These are phyloP conservation scores for Aureobasidium sp. DNA, from an alignment of 2,329 filamentous ascomycete genomes.

Conservation along the genomic window DNA sequence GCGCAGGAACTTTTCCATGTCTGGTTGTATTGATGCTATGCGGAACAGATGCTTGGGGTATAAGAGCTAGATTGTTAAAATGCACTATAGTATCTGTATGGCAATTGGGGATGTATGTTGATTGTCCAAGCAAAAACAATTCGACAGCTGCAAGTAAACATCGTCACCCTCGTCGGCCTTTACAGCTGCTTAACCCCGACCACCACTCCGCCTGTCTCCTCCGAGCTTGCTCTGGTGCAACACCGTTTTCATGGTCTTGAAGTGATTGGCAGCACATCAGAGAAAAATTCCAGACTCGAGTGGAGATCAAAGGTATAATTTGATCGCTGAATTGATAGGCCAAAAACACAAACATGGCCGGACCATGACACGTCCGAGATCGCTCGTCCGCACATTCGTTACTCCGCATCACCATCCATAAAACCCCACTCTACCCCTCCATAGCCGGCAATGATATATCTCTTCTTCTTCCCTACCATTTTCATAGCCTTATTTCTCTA, in stretches of 20 bases:
- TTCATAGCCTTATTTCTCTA: not conserved
- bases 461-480: not conserved
- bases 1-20: slow-evolving; percentile 88
- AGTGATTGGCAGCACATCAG: not conserved
- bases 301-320: not conserved
- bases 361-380: not conserved
- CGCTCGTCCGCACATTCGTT: slow-evolving; percentile 3
- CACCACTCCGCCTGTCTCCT: not conserved
- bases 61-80: slow-evolving; percentile 11
- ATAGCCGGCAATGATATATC: not conserved
- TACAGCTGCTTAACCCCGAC: not conserved
- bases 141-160: slow-evolving; percentile 5
- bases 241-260: not conserved
- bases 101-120: not conserved
- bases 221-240: not conserved
- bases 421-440: slow-evolving; percentile 8
- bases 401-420: not conserved
- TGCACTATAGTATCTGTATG: slow-evolving; percentile 8
- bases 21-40: not conserved
- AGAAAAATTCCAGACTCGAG: too few species aligned
- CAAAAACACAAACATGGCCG: not conserved
- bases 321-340: not conserved
- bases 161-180: slow-evolving; percentile 8
- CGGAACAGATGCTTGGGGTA: slow-evolving; percentile 1
- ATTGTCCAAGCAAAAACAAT: not conserved